Conservation (phyloP, 257 asterid genomes). For the Vinca minor region DNA sequence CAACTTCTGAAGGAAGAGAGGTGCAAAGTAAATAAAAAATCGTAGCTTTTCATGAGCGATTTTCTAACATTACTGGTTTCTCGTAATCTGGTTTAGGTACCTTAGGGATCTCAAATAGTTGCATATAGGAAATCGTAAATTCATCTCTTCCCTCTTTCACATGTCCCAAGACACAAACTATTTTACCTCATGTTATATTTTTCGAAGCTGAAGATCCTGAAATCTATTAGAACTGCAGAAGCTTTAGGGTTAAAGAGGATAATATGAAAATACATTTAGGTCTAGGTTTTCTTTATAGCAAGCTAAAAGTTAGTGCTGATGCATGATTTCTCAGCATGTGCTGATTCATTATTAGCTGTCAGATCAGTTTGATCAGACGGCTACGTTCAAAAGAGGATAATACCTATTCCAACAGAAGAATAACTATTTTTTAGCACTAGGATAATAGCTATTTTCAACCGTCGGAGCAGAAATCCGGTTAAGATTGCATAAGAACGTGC, state of each 20-base stretch:
- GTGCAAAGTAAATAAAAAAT: not conserved
- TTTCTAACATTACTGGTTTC: not conserved
- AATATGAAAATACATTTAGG: not conserved
- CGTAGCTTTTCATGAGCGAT: not conserved
- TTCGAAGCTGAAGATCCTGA: not conserved
- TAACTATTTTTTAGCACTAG: no score
- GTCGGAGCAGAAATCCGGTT: no score
- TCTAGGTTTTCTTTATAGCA: not conserved
- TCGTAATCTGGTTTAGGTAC: not conserved
- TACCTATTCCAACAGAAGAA: no score
- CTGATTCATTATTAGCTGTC: no score
- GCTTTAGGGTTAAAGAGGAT: not conserved
- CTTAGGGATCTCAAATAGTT: not conserved
- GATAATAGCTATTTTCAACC: no score
- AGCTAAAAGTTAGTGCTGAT: no score
- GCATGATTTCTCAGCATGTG: no score
- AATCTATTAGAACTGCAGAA: not conserved
- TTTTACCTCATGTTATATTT: not conserved
- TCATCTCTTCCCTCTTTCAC: not conserved
- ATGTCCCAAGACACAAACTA: not conserved
- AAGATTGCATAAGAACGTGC: no score
- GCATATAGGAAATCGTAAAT: not conserved
- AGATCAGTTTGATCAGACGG: no score
- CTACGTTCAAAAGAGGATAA: no score
- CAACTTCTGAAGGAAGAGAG: not conserved